Evolutionary conservation across 2,329 filamentous ascomycete genomes (phyloP).

Genomic region (Aspergillus transmontanensis): DNA sequence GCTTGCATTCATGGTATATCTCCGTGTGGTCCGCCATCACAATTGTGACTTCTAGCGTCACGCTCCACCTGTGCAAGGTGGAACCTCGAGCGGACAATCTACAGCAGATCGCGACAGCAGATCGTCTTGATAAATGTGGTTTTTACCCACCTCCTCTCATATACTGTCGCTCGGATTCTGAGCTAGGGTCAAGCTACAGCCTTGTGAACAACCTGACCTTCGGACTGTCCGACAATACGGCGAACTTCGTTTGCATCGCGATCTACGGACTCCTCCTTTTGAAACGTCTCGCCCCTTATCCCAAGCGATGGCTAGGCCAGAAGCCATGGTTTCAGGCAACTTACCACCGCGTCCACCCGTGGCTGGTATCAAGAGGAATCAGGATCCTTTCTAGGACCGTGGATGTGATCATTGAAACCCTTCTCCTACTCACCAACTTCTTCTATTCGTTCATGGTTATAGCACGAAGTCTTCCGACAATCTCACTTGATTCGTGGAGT

Average conservation of each 20-base stretch:
- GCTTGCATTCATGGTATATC: slow-evolving; percentile 1
- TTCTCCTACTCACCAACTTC: neutral
- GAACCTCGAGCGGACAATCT: neutral
- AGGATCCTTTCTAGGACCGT: neutral
- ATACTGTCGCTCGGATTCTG: neutral
- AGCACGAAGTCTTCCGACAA: neutral
- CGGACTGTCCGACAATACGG: neutral
- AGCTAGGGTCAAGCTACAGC: neutral
- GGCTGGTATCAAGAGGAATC: neutral
- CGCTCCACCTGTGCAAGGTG: neutral
- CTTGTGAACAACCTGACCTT: too few relatives aligned
- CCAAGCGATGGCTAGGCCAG: neutral
- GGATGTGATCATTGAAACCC: neutral
- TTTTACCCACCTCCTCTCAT: neutral
- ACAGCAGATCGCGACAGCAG: neutral
- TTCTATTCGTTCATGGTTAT: neutral
- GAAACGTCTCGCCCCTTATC: slow-evolving; percentile 1
- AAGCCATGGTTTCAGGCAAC: neutral
- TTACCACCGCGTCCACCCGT: neutral
- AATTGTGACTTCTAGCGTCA: neutral
- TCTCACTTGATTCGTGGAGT: neutral
- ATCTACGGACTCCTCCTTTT: neutral
- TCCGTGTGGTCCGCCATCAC: neutral
- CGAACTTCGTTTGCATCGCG: neutral
- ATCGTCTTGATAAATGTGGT: slow-evolving; percentile 1